These are phyloP conservation scores for Wakefieldia striispora DNA, from an alignment of 768 basidiomycete genomes.

Conservation along the genomic window DNA sequence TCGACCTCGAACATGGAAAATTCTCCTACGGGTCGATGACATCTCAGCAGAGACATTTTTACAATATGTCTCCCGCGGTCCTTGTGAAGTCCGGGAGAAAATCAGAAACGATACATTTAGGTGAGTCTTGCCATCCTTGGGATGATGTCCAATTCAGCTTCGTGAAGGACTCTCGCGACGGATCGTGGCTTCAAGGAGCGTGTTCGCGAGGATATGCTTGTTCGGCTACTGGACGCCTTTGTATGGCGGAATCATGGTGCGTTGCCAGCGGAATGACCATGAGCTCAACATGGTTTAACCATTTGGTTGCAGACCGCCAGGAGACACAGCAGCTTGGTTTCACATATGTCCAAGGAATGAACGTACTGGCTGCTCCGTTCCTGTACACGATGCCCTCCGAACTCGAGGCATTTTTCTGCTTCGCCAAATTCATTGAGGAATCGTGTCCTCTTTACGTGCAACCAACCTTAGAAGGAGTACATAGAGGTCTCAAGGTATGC, in stretches of 20 bases:
- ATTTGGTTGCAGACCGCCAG: conserved; percentile 55
- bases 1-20: conserved; percentile 93
- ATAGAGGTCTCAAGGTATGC: conserved; percentile 83
- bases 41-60: conserved; percentile 75
- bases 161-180: conserved; percentile 77
- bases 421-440: conserved; percentile 93
- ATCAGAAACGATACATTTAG: conserved; percentile 97
- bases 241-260: conserved; percentile 92
- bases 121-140: conserved; percentile 36
- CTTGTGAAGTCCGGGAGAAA: conserved; percentile 86
- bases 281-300: neutral
- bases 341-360: conserved; percentile 99
- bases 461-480: conserved; percentile 93
- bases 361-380: conserved; percentile 97
- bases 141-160: neutral
- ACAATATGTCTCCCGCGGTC: conserved; percentile 76
- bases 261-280: conserved; percentile 9
- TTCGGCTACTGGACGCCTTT: conserved; percentile 95
- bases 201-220: conserved; percentile 95
- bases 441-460: conserved; percentile 96
- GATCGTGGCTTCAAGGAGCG: conserved; percentile 97
- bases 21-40: conserved; percentile 79
- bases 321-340: conserved; percentile 81
- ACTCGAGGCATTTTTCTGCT: conserved; percentile 97
- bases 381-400: conserved; percentile 97